Evolutionary conservation across 192 early-diverging fungal genomes (phyloP), one percentile per base, ranked within the genome.

Genomic region (Rhizophagus clarus): DNA sequence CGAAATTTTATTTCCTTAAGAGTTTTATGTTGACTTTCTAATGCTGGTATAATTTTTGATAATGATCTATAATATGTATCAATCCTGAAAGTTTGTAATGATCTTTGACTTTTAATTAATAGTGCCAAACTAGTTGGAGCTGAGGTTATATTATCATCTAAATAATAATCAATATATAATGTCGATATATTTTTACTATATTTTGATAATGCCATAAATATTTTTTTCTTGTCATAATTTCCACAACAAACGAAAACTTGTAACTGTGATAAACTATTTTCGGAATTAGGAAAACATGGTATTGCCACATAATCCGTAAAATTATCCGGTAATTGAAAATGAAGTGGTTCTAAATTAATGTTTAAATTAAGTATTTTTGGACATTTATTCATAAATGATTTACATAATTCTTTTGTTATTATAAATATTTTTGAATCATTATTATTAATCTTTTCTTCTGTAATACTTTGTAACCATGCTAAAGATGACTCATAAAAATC

Each of bases 31-130:
- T 74, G 73, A 60, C 28, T 74, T 29, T 34, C 15, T 56, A 74
- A 74, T 29, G 73, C 45, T 32, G 73, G 47, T 56, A 74, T 28
- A 60, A 74, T 60, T 14, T 61, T 32, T 60, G 31, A 74, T 29
- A 45, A 45, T 2, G 40, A 24, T 34, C 28, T 49, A 31, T 24
- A 26, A 74, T 22, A 60, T 29, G 32, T 61, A 28, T 12, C 14
- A 49, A 74, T 45, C n/a, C 61, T 61, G 10, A 74, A 74, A 61
- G n/a, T 14, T 32, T 40, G n/a, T 74, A 74, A 74, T n/a, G 28
- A n/a, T 26, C 45, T n/a, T 74, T 74, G 73, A 60, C 26, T 74
- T 61, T 74, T 61, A 31, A 74, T 74, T n/a, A 74, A 47, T 60
- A 61, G 29, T 22, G 47, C 73, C 17, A 74, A 61, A 6, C 24